Base-by-base conservation (phyloP, 1,284 basidiomycete genomes). In the Hortiboletus rubellus region DNA sequence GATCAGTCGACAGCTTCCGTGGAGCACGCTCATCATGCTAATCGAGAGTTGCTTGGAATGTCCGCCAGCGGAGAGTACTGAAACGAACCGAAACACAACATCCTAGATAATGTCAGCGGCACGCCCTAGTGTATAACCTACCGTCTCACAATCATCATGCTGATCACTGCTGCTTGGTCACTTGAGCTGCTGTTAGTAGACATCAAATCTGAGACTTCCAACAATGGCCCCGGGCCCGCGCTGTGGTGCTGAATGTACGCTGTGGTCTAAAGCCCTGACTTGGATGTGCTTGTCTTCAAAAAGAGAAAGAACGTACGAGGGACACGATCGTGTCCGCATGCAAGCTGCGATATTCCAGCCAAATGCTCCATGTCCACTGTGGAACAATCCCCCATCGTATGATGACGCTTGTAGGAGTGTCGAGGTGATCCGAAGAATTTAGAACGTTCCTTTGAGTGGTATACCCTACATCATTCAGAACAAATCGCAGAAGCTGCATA, bases 331-430 rank as follows among this genome's bases (percentile, higher is more conserved):
- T 73, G 52, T 86, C 84, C 3, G 78, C 73, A 45, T 82, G 71
- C 27, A 78, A 74, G 36, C 75, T 65, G 36, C 82, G 76, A 52
- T 76, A 72, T 64, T 89, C 86, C 44, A 72, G 66, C 84, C 86
- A 89, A 10, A 77, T 69, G n/a, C 65, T 67, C 87, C 88, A 91
- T 55, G 76, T 76, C 86, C 87, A 89, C 3, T 79, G 76, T 5
- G 86, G 65, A 6, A 78, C 70, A 15, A 74, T 58, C 33, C 82
- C 81, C 81, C 83, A 88, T 57, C 71, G 71, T 10, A 86, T 52
- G 15, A 89, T 65, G 30, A 87, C 73, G 4, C 46, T 68, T 54
- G 80, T 78, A 3, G 85, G 67, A 33, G 66, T 56, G 67, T 85
- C 81, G 4, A 81, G 68, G 17, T 60, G 50, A 46, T 68, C 63